Evolutionary conservation across 768 basidiomycete genomes (phyloP).

Genomic region (Pleurotus tuber-regium): DNA sequence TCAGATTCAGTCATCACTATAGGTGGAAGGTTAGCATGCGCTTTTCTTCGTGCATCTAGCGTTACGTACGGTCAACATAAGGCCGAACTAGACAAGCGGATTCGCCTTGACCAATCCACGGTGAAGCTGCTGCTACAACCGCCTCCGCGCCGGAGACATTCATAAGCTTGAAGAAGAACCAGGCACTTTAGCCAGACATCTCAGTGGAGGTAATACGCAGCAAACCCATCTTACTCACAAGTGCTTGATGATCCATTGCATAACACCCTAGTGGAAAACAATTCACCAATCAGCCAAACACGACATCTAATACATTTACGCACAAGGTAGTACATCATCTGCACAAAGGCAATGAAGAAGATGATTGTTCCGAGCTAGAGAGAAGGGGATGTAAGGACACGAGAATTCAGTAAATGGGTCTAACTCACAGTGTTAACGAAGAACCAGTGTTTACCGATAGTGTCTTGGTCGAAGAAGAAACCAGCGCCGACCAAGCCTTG

Average conservation of each 20-base stretch:
- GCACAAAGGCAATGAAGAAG: constrained; percentile 92
- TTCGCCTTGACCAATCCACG: constrained; percentile 91
- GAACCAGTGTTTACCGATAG: constrained; percentile 74
- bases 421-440: constrained; percentile 70
- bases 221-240: constrained; percentile 73
- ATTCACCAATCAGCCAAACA: background rate
- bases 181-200: constrained; percentile 49
- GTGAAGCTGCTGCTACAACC: constrained; percentile 87
- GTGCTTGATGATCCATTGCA: constrained; percentile 90
- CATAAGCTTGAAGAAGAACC: constrained; percentile 92
- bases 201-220: too few relatives aligned
- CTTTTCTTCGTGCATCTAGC: constrained; percentile 13
- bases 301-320: background rate
- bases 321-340: constrained; percentile 76
- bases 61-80: constrained; percentile 60
- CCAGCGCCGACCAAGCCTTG: constrained; percentile 66
- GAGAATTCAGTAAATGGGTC: constrained; percentile 1
- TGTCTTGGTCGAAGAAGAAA: constrained; percentile 80
- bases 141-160: constrained; percentile 94
- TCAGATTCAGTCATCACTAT: constrained; percentile 80
- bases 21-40: constrained; percentile 7
- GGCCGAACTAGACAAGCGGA: constrained; percentile 83
- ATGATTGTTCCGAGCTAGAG: constrained; percentile 72
- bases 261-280: constrained; percentile 55
- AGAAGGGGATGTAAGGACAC: constrained; percentile 3